Conservation (phyloP, 371 early-diverging fungal genomes). For the Mortierella sp. region DNA sequence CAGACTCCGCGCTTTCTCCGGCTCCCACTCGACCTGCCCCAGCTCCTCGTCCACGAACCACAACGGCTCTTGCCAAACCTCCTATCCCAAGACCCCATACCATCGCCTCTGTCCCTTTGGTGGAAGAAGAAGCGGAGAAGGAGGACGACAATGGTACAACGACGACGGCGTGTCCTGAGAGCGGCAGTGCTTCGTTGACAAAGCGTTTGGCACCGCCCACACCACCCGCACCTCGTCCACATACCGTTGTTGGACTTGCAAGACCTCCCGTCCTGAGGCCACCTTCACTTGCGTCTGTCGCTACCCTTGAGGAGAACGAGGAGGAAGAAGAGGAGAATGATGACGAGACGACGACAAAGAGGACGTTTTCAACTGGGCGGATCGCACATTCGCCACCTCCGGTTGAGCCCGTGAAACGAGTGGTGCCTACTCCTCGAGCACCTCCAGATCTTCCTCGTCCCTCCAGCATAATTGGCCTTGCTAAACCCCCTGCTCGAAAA, state of each 20-base stretch:
- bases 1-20: not conserved
- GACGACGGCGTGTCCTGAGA: too few species aligned
- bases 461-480: too few species aligned
- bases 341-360: too few species aligned
- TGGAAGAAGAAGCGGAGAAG: not conserved
- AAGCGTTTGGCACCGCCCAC: too few species aligned
- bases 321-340: not conserved
- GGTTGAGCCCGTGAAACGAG: slow-evolving; percentile 1
- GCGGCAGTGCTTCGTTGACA: too few species aligned
- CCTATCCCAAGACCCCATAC: not conserved
- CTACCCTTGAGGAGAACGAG: not conserved
- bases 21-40: not conserved
- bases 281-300: not conserved
- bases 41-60: not conserved
- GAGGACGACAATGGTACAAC: too few species aligned
- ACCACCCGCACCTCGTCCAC: too few species aligned
- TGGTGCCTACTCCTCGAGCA: not conserved
- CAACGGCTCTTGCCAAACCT: not conserved
- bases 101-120: not conserved
- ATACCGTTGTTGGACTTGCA: not conserved
- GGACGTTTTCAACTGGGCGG: too few species aligned
- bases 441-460: not conserved
- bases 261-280: slow-evolving; percentile 3
- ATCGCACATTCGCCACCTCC: slow-evolving; percentile 1
- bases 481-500: too few species aligned